Evolutionary conservation across 495 filamentous ascomycete species (phyloP).

Genomic region (Penicillium robsamsonii): DNA sequence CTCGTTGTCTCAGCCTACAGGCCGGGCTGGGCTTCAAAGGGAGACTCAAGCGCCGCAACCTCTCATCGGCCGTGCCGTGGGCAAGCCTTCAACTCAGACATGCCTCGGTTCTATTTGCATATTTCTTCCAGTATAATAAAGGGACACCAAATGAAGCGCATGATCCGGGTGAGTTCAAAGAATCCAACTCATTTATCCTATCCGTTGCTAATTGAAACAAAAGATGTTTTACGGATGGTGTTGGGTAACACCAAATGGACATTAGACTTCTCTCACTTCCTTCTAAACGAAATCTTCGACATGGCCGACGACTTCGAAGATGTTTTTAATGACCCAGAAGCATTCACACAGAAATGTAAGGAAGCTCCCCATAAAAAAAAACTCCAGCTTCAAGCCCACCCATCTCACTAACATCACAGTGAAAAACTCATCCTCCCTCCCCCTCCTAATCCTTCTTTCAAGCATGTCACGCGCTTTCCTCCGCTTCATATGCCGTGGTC

Average conservation of each 20-base stretch:
- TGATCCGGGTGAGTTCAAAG: conserved; percentile 55
- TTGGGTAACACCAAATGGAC: conserved; percentile 59
- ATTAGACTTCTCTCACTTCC: conserved; percentile 64
- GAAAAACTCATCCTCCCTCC: conserved; percentile 52
- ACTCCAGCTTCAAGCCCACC: conserved; percentile 11
- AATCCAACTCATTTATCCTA: neutral
- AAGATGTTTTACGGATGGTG: conserved; percentile 44
- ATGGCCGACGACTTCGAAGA: conserved; percentile 55
- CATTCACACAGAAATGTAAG: conserved; percentile 46
- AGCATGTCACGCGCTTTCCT: conserved; percentile 72
- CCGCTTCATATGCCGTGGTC: conserved; percentile 62
- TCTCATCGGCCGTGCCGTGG: conserved; percentile 71
- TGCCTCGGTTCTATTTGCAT: conserved; percentile 63
- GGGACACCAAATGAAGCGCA: conserved; percentile 54
- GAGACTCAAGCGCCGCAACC: conserved; percentile 54
- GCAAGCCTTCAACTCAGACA: conserved; percentile 69
- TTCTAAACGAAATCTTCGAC: conserved; percentile 64
- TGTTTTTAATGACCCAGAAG: conserved; percentile 39
- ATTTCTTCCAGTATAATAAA: conserved; percentile 53
- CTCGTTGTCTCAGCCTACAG: conserved; percentile 67
- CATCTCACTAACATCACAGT: conserved; percentile 22
- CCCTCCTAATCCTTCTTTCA: conserved; percentile 68
- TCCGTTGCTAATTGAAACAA: conserved; percentile 1
- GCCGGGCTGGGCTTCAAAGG: conserved; percentile 65
- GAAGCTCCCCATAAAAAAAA: conserved; percentile 14